Evolutionary conservation across 371 early-diverging fungal species (phyloP), one percentile per base, ranked within the genome.

Genomic region (Rhizopus stolonifer): DNA sequence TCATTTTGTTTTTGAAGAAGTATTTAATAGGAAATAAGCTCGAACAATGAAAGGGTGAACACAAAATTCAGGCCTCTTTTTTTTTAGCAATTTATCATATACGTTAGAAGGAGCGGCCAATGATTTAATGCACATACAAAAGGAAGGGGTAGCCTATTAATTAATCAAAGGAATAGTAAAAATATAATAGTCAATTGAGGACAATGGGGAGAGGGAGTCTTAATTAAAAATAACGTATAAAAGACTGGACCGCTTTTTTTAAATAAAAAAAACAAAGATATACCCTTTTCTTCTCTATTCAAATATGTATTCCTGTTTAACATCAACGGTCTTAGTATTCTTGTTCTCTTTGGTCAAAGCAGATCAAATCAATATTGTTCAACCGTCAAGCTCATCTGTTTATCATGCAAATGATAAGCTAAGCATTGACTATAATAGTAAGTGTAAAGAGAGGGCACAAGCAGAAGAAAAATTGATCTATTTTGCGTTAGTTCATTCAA

Each of bases 391-490:
- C 8, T 25, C 48, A 9, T 61, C 49, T 39, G 29, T 56, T 4
- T 60, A 51, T 14, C 46, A 58, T 18, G 46, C 52, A 23, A 55
- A 53, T 10, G 46, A 68, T 34, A 21, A 51, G 0, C 63, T 74
- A 56, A 61, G 63, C 39, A 65, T 74, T 23, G 38, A 58, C 23
- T 70, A 70, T 44, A 57, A 43, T 40, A 65, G 74, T 74, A 64
- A 42, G 51, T 31, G 24, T 22, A 6, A n/a, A n/a, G n/a, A n/a
- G n/a, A n/a, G n/a, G n/a, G n/a, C n/a, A n/a, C n/a, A n/a, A n/a
- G n/a, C n/a, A n/a, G n/a, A n/a, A n/a, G n/a, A n/a, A n/a, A n/a
- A n/a, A n/a, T 14, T 8, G 8, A n/a, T 17, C 10, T 7, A 21
- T 32, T 25, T 52, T 39, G 10, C 21, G 19, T 15, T 43, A 32